phyloP scores from a whole-genome alignment of 2,329 filamentous ascomycete genomes.

The Hymenoscyphus fraxineus region DNA sequence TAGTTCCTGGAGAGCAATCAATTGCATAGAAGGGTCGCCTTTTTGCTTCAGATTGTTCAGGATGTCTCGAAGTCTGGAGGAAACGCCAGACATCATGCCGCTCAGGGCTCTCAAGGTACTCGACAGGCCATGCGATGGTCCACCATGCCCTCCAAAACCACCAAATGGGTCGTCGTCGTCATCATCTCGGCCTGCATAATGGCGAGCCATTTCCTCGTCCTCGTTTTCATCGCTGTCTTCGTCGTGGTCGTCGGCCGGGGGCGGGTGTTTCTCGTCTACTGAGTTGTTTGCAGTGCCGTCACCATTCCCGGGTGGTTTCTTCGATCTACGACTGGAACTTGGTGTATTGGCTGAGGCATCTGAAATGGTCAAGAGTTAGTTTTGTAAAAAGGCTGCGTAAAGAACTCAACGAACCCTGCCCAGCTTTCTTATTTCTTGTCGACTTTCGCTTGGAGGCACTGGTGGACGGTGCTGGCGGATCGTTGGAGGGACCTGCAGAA shows the following conservation, averaged over 20 bases:
- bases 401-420: constrained; percentile 43
- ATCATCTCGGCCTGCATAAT: constrained; percentile 50
- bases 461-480: constrained; percentile 49
- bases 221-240: constrained; percentile 53
- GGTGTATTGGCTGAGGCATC: constrained; percentile 34
- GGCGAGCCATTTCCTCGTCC: constrained; percentile 56
- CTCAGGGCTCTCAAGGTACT: constrained; percentile 81
- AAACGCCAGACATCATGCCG: constrained; percentile 86
- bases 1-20: constrained; percentile 88
- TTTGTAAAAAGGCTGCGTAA: neutral
- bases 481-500: constrained; percentile 61
- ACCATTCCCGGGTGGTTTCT: constrained; percentile 55
- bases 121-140: constrained; percentile 63
- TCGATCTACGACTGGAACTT: constrained; percentile 36
- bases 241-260: constrained; percentile 37
- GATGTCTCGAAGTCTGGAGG: constrained; percentile 73
- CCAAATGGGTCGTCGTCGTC: constrained; percentile 60
- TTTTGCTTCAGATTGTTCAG: constrained; percentile 73
- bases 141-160: constrained; percentile 63
- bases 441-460: constrained; percentile 69
- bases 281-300: constrained; percentile 63
- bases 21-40: constrained; percentile 80
- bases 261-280: constrained; percentile 25
- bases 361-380: constrained; percentile 29
- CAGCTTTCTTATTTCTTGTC: constrained; percentile 64